Conservation (phyloP, 2,329 filamentous ascomycete genomes). For the Xylariales sp. region DNA sequence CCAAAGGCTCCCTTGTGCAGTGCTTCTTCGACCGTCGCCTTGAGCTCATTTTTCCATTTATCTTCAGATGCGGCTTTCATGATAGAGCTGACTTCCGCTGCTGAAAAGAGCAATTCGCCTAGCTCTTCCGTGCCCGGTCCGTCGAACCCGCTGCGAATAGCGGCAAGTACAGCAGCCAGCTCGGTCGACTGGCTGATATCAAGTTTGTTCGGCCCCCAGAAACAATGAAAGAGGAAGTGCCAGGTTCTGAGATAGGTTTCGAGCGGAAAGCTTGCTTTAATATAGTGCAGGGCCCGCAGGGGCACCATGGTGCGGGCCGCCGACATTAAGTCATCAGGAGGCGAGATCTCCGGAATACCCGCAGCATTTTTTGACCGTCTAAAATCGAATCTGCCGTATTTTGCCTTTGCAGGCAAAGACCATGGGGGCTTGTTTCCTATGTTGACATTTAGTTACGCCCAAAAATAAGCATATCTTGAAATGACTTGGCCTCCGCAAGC, state of each 20-base stretch:
- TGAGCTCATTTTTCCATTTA: conserved; percentile 41
- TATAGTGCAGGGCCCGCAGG: conserved; percentile 61
- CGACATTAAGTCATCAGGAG: conserved; percentile 40
- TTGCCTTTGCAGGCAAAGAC: conserved; percentile 63
- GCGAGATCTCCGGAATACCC: conserved; percentile 28
- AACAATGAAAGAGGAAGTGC: conserved; percentile 49
- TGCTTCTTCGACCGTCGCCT: conserved; percentile 55
- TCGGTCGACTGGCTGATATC: conserved; percentile 13
- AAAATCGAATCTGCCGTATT: conserved; percentile 44
- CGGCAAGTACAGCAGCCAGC: conserved; percentile 12
- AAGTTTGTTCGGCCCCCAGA: conserved; percentile 44
- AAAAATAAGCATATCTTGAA: too few species aligned
- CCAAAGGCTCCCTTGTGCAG: conserved; percentile 68
- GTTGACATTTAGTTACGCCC: too few species aligned
- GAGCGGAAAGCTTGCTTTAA: conserved; percentile 53
- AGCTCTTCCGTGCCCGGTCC: conserved; percentile 8
- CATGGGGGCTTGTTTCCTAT: conserved; percentile 72
- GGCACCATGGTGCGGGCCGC: conserved; percentile 45
- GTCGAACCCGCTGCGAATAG: conserved; percentile 9
- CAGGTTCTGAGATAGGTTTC: conserved; percentile 49
- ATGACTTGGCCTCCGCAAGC: too few species aligned
- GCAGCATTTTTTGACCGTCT: conserved; percentile 32
- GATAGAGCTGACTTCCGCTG: conserved; percentile 50
- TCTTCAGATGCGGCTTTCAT: conserved; percentile 45
- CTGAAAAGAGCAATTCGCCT: conserved; percentile 37